Evolutionary conservation across 176 grass and related monocot genomes (phyloP), one percentile per base, ranked within the genome.

Genomic region (Carex pumila): DNA sequence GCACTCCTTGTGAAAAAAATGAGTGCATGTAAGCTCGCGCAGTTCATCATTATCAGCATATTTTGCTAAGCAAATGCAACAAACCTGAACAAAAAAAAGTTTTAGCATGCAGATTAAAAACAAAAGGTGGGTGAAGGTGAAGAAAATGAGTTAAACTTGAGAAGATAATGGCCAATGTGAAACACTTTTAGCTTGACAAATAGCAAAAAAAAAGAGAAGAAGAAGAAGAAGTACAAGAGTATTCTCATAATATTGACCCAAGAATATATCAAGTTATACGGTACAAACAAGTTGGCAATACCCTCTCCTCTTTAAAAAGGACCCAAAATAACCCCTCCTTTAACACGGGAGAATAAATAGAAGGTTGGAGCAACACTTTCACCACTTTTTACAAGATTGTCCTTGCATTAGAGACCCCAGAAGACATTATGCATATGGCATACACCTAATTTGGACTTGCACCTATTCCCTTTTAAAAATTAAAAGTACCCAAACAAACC

Each of bases 1-100:
- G 45, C 95, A 98, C 10, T 98, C 95, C 85, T 90, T 89, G 81
- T 98, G 95, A 81, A 98, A 98, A 65, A 93, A 89, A 56, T 98
- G 95, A 0, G 62, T 21, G 47, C 95, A 98, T 53, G 95, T 86
- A 68, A 98, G 95, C 49, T 98, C 92, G 0, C 95, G 87, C 5
- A 98, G 83, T 30, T 95, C 93, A 58, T 98, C 95, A 21, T 98
- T 83, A 71, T 98, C 92, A 0, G 82, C 87, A 86, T 90, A 98
- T 87, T 87, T 95, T 3, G 95, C 92, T 25, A 98, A 36, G 72
- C 95, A 95, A 83, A 95, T 98, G 71, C 95, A 98, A 60, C 95
- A 95, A 65, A 93, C 77, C 95, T 98, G 83, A 81, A 91, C 4
- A 86, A 59, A 41, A 55, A 83, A 11, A 43, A 10, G 87, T 7